Evolutionary conservation across 306 rosid species (phyloP), one percentile per base, ranked within the genome.

Genomic region (Malus sylvestris): DNA sequence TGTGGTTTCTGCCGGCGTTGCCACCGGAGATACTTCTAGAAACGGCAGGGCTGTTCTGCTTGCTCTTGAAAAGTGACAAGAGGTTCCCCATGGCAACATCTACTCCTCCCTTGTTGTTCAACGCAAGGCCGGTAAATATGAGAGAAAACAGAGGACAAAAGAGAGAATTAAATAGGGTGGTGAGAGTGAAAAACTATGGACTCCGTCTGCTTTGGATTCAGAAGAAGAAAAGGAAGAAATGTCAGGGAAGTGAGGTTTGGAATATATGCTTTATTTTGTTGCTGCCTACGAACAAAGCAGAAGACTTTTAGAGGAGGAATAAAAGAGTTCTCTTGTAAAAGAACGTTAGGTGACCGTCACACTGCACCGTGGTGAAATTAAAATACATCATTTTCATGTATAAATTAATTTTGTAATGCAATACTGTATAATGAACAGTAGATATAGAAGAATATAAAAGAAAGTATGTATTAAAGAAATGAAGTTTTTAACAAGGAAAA

Each of bases 81-180:
- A 33, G 6, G 80, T 83, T 76, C 2, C 93, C 93, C 93, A 89
- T 89, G 19, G 76, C 83, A 83, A 58, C 3, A 32, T 16, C 35
- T 64, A 19, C 25, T 25, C n/a, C 16, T 64, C 7, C 2, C 4
- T 15, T 29, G 72, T 75, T 87, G 76, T 44, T 53, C 27, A 69
- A n/a, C 9, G 10, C 59, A 30, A 30, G 65, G 30, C 40, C 69
- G 14, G 12, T 6, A 44, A 70, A 40, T 49, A 35, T 49, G 19
- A 3, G 11, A n/a, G n/a, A 16, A 32, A 4, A n/a, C 6, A 33
- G 9, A 3, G 33, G 27, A 3, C 35, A 69, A 10, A 68, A 9
- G 32, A 5, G 55, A 2, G 33, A 10, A 11, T 25, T 58, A 22
- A 10, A 3, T 22, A 22, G 2, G 3, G 8, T 0, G 6, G 8